Conservation (phyloP, 768 basidiomycete species). For the Collybia sordida region DNA sequence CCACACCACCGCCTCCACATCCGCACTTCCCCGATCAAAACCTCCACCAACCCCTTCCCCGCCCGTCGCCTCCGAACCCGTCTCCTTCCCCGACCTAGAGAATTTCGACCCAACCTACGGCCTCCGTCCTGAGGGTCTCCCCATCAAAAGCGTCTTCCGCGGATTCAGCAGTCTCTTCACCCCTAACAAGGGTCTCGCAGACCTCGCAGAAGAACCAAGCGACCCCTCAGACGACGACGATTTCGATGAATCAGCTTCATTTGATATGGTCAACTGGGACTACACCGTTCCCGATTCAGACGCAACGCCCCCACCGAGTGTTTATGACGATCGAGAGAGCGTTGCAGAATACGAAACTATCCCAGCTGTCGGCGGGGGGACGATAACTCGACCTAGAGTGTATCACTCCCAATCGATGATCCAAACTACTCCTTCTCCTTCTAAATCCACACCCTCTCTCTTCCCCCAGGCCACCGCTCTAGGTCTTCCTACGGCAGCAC, state of each 20-base stretch:
- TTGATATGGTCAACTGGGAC: conserved; percentile 73
- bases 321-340: conserved; percentile 38
- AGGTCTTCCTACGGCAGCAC: neutral
- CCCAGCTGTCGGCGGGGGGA: conserved; percentile 90
- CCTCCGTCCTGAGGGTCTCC: conserved; percentile 87
- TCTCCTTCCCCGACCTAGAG: conserved; percentile 54
- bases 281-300: conserved; percentile 48
- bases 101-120: conserved; percentile 97
- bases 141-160: conserved; percentile 78
- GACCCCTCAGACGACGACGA: conserved; percentile 41
- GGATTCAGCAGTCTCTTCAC: conserved; percentile 75
- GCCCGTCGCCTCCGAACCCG: conserved; percentile 24
- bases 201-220: conserved; percentile 62
- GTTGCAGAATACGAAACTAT: conserved; percentile 78
- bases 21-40: conserved; percentile 17
- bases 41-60: conserved; percentile 10
- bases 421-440: conserved; percentile 27
- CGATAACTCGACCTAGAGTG: conserved; percentile 80
- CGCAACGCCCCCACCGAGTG: conserved; percentile 40
- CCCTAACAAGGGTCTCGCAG: conserved; percentile 69
- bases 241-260: conserved; percentile 43
- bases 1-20: conserved; percentile 17
- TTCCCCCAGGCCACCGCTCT: conserved; percentile 11
- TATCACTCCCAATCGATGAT: conserved; percentile 84
- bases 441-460: conserved; percentile 16